Base-by-base conservation (phyloP, 1,284 basidiomycete species). In the Tilletia walkeri region DNA sequence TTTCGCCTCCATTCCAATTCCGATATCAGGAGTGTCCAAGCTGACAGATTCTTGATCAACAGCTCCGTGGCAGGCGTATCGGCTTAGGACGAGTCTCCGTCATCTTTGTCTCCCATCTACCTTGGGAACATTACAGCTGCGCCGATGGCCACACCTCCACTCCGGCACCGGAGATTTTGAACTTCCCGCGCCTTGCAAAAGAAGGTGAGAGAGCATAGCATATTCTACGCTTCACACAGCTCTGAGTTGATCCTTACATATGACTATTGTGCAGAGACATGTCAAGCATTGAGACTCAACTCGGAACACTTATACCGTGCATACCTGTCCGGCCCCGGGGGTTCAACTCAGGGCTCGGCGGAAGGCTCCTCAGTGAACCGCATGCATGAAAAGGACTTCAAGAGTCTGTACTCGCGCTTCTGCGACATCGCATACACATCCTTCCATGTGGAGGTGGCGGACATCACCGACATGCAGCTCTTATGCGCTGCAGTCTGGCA, bases 371-470 rank as follows among this genome's bases (percentile, higher is more conserved):
- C 41, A 45, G 3, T 7, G 41, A 7, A 7, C 14, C 41, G 41
- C 41, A 45, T 45, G 9, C 41, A 45, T 45, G 41, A 45, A 45
- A 45, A 3, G 41, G 50, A 53, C 18, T 65, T 76, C 39, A 63
- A 68, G 3, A 38, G 39, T 2, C 69, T 80, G n/a, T 72, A 79
- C 67, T 65, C 68, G 12, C 70, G 69, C 16, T 79, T 72, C 63
- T 49, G 66, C 59, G 75, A 72, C 47, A 67, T 81, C 0, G 74
- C 80, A 14, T 82, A 81, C 73, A 80, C 80, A 49, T 71, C 79
- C 45, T 70, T 81, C 45, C 70, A 73, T 4, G 70, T 70, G 18
- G 72, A 74, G 36, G 73, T 80, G 12, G 67, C 75, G 2, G 78
- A 81, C 56, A 67, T 78, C 12, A 71, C 76, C 34, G 79, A 81